Evolutionary conservation across 2,329 filamentous ascomycete species (phyloP), one percentile per base, ranked within the genome.

Genomic region (Fusarium sp.): DNA sequence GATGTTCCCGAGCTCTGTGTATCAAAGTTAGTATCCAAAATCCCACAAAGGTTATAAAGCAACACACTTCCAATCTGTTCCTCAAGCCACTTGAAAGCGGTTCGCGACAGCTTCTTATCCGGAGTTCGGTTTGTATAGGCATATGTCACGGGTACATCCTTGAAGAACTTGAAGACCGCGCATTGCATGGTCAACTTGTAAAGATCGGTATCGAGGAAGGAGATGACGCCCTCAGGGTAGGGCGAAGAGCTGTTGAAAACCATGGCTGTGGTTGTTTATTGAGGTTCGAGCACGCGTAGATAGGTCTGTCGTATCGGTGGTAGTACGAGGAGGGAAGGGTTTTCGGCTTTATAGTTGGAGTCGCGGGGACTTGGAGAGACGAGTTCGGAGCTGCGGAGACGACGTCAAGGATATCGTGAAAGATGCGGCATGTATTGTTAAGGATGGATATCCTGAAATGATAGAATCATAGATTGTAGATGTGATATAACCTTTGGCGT

Each of bases 151-250:
- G 90, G 87, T 74, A 89, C 83, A 60, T 94, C 85, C 34, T 91
- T 91, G 80, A 97, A 98, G 83, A 94, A 97, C 80, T 97, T 97
- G 72, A 97, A 87, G 70, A 98, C 91, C 65, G 94, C 94, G 77
- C 92, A 97, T 90, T 99, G 96, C 96, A 99, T 99, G 20, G 96
- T 99, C 80, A 99, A 82, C 81, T 99, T 99, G 87, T 97, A 99
- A 65, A 99, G 77, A 72, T 91, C 88, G 16, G 92, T 95, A 76
- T 96, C 92, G 56, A 96, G 84, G 76, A 96, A 91, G 76, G 92
- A 95, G 75, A 89, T 92, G 76, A 95, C 88, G 52, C 92, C 92
- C 81, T 92, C 91, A 6, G 91, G 90, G 67, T 86, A 90, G 59
- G 87, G 86, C 57, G 87, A 88, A 33, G 87, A 86, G 81, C 85